Base-by-base conservation (phyloP, 2,329 filamentous ascomycete genomes). In the Clonostachys rhizophaga region DNA sequence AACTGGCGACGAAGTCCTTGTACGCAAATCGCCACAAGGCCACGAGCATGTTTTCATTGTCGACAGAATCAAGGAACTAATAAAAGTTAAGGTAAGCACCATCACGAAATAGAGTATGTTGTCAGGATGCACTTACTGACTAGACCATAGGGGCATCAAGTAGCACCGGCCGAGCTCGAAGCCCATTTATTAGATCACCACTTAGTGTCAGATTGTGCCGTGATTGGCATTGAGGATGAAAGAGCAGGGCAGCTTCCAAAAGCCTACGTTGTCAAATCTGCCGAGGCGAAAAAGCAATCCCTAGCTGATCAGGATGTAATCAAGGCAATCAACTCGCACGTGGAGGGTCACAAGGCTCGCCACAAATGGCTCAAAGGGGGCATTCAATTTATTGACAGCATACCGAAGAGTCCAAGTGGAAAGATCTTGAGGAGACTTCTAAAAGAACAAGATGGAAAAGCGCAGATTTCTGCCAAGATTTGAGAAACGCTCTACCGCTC, bases 21-120 rank as follows among this genome's bases (percentile, higher is more conserved):
- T 92, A 18, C 74, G 75, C 3, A 73, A 77, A 55, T 69, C 78
- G 13, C 79, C 78, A 0, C 69, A 71, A 4, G 87, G 87, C 3
- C 70, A 84, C 53, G 87, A 94, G 63, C 90, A 95, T 59, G 61
- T 95, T 40, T 86, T 88, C 63, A 87, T 96, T 49, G 86, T 89
- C 4, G 90, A 95, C 60, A 81, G 90, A 16, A 60, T 71, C 47
- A 74, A 78, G 53, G 79, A 88, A 59, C 67, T 87, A 40, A 87
- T 88, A 65, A 87, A 87, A 61, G 83, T 87, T 57, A 86, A 86
- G 70, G 81, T 83, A 64, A n/a, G 66, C 14, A 30, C 4, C 40
- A 46, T 12, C 9, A 47, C 24, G 10, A n/a, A 11, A 8, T 10
- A 30, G 7, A 3, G 9, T 30, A 30, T 30, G 24, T 9, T 30